Base-by-base conservation (phyloP, 2,329 filamentous ascomycete species). In the Anisogramma anomala region DNA sequence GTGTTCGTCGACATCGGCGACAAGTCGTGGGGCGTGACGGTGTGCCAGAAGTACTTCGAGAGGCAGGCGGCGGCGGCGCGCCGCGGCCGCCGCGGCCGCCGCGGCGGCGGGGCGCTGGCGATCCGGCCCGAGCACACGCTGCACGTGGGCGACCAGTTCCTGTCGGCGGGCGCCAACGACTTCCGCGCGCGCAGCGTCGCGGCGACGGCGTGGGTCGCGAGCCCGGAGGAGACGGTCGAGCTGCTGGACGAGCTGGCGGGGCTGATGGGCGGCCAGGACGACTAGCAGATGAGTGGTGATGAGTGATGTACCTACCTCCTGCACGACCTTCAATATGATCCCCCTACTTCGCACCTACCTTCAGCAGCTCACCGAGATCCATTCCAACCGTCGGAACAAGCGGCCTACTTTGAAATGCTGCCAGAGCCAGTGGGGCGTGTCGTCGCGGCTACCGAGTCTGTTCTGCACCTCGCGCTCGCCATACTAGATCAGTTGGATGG, bases 1-100 rank as follows among this genome's bases (percentile, higher is more conserved):
- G 87, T 96, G 31, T 98, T 98, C 62, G 88, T 98, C 40, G 91
- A 98, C 59, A 95, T 98, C 55, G 91, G 91, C 42, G 91, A 98
- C 65, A 98, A 98, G 65, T 87, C 82, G 39, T 94, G 88, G 83
- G 91, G 91, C 49, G 91, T 98, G 3, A 72, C 84, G 25, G 86
- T 88, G 3, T 95, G 88, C 58, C 91, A 98, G 65, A 74, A 80
- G 43, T 94, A 86, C 68, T 94, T 95, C 58, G 83, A 82, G 17
- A 76, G 57, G 38, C 55, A 51, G 36, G 31, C 31, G n/a, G 22
- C 39, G 19, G n/a, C 40, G 33, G 13, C 37, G 39, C 6, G 48
- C 39, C 6, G 34, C 33, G 1, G 42, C 36, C 9, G 10, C 22
- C 19, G 18, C 28, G 8, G 48, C 22, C 14, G 35, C 34, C 18